These are phyloP conservation scores for Cryptococcus sp. DNA, from an alignment of 1,284 basidiomycete genomes.

Conservation along the genomic window DNA sequence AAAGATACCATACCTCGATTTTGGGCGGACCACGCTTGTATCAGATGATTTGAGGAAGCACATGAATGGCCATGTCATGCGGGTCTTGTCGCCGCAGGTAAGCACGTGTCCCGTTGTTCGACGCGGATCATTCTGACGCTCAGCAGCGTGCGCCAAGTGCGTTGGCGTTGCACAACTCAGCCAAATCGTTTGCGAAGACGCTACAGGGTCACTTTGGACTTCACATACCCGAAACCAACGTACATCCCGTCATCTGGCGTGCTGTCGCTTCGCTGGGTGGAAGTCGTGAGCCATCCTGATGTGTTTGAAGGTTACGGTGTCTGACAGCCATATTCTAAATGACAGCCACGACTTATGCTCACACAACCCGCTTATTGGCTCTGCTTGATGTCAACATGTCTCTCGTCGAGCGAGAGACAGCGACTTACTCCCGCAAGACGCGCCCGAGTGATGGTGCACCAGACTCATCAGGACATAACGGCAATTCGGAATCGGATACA, in stretches of 20 bases:
- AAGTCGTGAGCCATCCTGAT: slow-evolving; percentile 67
- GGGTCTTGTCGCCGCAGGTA: slow-evolving; percentile 69
- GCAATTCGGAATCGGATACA: slow-evolving; percentile 55
- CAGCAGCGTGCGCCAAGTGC: slow-evolving; percentile 27
- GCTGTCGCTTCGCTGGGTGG: slow-evolving; percentile 68
- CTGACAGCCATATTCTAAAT: slow-evolving; percentile 57
- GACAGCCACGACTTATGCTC: slow-evolving; percentile 61
- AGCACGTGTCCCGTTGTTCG: slow-evolving; percentile 31
- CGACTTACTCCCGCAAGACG: slow-evolving; percentile 40
- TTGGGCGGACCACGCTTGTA: slow-evolving; percentile 60
- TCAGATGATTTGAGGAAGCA: slow-evolving; percentile 66
- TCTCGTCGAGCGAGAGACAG: slow-evolving; percentile 40
- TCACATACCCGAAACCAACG: slow-evolving; percentile 74
- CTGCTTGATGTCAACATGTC: slow-evolving; percentile 40
- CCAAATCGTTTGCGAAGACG: slow-evolving; percentile 26
- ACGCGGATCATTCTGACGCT: background rate
- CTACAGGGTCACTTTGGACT: slow-evolving; percentile 58
- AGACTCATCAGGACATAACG: slow-evolving; percentile 45
- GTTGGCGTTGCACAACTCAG: slow-evolving; percentile 18
- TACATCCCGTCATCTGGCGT: slow-evolving; percentile 78
- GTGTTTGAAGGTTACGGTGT: slow-evolving; percentile 59
- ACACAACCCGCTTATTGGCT: slow-evolving; percentile 33
- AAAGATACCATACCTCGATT: slow-evolving; percentile 79
- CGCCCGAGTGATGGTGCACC: slow-evolving; percentile 35
- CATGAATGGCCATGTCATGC: slow-evolving; percentile 66